Evolutionary conservation across 768 basidiomycete genomes (phyloP), one percentile per base, ranked within the genome.

Genomic region (Mycena albidolilacea): DNA sequence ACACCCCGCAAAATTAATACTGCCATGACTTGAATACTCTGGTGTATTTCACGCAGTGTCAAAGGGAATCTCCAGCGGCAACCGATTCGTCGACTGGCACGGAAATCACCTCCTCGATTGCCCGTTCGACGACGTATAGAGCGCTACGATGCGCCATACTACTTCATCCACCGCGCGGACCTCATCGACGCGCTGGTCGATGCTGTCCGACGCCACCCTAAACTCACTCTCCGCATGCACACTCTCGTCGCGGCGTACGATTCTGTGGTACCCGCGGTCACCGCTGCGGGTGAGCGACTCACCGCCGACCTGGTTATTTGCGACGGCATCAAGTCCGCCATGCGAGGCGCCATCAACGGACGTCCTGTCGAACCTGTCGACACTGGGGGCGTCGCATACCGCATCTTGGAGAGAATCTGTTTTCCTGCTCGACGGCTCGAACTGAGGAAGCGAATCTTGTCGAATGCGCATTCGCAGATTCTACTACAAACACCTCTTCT

Each of bases 151-250:
- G 79, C 85, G 0, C 84, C 86, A 0, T 86, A 86, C 76, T 85
- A 85, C 58, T 86, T 86, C 74, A 83, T 86, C 54, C 85, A 86
- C 64, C 82, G 85, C 61, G 84, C 85, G 61, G 85, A 86, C 70
- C 84, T 86, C 38, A 84, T 84, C 66, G 78, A 78, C 19, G 71
- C 84, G 37, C 58, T 82, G 21, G 82, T 76, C 15, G 72, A 78
- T 6, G 78, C 81, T 6, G 81, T 79, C 11, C 65, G 72, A 0
- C 71, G 70, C 6, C 72, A 82, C 37, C 70, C 75, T 7, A 77
- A 78, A 2, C 79, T 84, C 30, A 80, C 79, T 1, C 79, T 80
- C 8, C 66, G 67, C 15, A 78, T 76, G 59, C 76, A 79, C 41
- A 84, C 84, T 14, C 78, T 77, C 0, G 67, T 71, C 17, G 55